Base-by-base conservation (phyloP, 768 basidiomycete species). In the button mushroom (Agaricus bisporus) region DNA sequence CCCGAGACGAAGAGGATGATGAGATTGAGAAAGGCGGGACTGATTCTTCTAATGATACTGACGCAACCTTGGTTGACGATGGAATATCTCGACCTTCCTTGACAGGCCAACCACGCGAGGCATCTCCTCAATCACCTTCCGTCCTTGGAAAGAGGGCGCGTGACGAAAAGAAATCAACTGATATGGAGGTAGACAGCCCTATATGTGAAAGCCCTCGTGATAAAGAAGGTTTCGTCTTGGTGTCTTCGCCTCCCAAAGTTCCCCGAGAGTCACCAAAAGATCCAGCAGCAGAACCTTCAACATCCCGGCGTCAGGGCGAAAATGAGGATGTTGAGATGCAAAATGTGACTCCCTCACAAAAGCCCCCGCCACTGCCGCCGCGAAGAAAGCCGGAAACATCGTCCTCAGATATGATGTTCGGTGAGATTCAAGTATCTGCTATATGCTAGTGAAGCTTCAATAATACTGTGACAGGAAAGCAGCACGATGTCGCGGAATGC, bases 401-500 rank as follows among this genome's bases (percentile, higher is more conserved):
- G 12, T 86, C 88, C 58, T 89, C 88, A 0, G 79, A 79, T 9
- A 94, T 94, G 91, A 89, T 93, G 83, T 94, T 94, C 61, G 91
- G 91, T 91, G 64, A 60, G 80, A 8, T 22, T 42, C 8, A 15
- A 12, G 36, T 35, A 39, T 29, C 8, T 7, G 5, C 7, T 17
- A 12, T 18, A 17, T 49, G 17, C 36, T 49, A 63, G 38, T 61
- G 32, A 32, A 46, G 44, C 57, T n/a, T 63, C 39, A 26, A 44
- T 56, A 54, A 7, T 18, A 18, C 2, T 7, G 35, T 37, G 25
- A 32, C 54, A 92, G 94, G 95, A 5, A 87, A 88, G 61, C 97
- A 99, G 63, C 95, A 99, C 63, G 97, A 99, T 66, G 95, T 98
- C 11, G 87, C 95, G 0, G 97, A 99, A 69, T 98, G 95, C 70